phyloP scores from a whole-genome alignment of 23 red algal genomes.

The Rhodosorus marinus region DNA sequence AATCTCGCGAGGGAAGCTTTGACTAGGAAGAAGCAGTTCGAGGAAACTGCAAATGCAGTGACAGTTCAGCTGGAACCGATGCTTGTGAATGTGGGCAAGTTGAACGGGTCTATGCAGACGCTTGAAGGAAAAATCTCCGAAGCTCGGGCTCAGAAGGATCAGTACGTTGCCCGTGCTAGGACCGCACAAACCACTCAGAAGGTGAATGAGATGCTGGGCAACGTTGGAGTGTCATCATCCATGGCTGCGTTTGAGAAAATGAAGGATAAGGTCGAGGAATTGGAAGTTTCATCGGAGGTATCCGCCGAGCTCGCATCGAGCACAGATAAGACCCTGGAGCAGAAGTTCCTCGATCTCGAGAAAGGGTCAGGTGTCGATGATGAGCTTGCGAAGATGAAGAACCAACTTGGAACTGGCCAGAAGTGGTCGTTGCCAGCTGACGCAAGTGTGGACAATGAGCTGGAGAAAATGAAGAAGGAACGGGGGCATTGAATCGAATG shows the following conservation, averaged over 20 bases:
- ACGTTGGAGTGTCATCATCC: conserved; percentile 39
- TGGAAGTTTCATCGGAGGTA: conserved; percentile 76
- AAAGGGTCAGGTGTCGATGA: conserved; percentile 60
- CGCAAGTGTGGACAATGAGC: conserved; percentile 65
- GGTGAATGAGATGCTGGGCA: conserved; percentile 89
- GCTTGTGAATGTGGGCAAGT: conserved; percentile 69
- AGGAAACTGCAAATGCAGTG: conserved; percentile 58
- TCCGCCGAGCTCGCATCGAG: conserved; percentile 25
- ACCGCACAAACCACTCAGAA: conserved; percentile 88
- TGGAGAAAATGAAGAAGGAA: conserved; percentile 37
- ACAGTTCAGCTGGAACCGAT: conserved; percentile 36
- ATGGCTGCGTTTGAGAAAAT: conserved; percentile 94
- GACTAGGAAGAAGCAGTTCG: conserved; percentile 44
- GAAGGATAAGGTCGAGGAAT: conserved; percentile 87
- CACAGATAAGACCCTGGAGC: conserved; percentile 57
- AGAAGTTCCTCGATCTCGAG: conserved; percentile 86
- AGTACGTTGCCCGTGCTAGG: conserved; percentile 73
- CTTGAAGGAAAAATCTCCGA: conserved; percentile 83
- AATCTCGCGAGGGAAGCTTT: conserved; percentile 87
- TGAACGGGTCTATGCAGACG: conserved; percentile 73
- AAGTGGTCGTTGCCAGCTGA: conserved; percentile 17
- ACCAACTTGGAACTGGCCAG: conserved; percentile 15
- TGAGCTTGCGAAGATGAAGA: conserved; percentile 78
- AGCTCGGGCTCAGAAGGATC: conserved; percentile 83
- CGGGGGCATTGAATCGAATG: neutral